These are phyloP conservation scores for Colletotrichum lupini DNA, from an alignment of 2,329 filamentous ascomycete genomes.

Conservation along the genomic window DNA sequence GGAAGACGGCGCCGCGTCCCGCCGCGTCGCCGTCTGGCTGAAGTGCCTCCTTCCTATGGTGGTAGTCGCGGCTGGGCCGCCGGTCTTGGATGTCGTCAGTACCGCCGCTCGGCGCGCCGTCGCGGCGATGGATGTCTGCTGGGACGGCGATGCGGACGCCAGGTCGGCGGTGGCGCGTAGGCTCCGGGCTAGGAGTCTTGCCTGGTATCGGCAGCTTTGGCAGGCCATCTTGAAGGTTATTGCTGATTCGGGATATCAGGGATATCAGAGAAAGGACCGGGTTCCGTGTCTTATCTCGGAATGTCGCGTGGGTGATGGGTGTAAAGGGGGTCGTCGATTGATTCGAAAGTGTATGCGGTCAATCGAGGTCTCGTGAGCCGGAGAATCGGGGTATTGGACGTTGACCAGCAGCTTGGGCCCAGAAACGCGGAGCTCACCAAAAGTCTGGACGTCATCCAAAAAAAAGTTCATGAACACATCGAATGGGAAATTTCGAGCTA, in stretches of 20 bases:
- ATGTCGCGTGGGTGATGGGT: not conserved
- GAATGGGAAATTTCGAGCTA: constrained; percentile 35
- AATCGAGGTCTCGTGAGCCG: not conserved
- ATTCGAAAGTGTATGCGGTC: not conserved
- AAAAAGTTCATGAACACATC: constrained; percentile 36
- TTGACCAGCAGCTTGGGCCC: constrained; percentile 14
- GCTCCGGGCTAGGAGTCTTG: constrained; percentile 51
- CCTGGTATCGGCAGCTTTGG: constrained; percentile 59
- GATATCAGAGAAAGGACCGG: no score
- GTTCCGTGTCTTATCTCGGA: not conserved
- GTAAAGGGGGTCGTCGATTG: not conserved
- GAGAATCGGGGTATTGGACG: not conserved
- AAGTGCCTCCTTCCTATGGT: constrained; percentile 47
- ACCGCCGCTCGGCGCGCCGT: constrained; percentile 8
- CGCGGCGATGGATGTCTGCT: constrained; percentile 4
- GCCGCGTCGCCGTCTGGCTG: constrained; percentile 46
- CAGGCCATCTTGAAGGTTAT: constrained; percentile 55
- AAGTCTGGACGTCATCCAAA: constrained; percentile 38
- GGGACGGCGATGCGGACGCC: constrained; percentile 20
- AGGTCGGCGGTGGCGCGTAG: constrained; percentile 33
- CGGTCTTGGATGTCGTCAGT: constrained; percentile 6
- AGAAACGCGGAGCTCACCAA: constrained; percentile 4
- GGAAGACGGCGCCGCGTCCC: constrained; percentile 1
- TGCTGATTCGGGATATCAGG: constrained; percentile 1
- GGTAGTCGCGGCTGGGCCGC: not conserved